These are phyloP conservation scores for Taphrina flavorubra DNA, from an alignment of 1,139 yeast genomes.

Conservation along the genomic window DNA sequence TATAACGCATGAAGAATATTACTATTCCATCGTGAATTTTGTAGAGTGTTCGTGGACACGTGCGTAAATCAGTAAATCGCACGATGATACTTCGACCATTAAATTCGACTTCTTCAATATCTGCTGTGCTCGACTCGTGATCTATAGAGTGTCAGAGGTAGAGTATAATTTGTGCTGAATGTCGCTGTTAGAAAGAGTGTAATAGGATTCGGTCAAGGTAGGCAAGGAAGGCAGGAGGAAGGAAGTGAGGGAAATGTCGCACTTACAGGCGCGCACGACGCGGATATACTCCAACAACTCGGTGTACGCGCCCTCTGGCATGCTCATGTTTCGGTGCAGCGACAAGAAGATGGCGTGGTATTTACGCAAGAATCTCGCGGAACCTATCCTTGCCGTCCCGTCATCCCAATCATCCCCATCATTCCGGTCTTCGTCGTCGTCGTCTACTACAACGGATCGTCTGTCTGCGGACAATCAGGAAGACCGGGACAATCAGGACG, in stretches of 20 bases:
- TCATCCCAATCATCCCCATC: neutral
- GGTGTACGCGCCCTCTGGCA: conserved; percentile 20
- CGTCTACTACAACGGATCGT: neutral
- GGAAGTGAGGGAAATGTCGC: neutral
- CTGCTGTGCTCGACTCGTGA: no score
- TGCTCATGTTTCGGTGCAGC: conserved; percentile 30
- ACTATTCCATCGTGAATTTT: no score
- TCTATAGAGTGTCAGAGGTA: no score
- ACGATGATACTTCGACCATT: no score
- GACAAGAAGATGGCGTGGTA: conserved; percentile 30
- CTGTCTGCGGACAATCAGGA: neutral
- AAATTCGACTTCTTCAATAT: no score
- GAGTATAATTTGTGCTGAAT: no score
- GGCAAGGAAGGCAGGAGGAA: no score
- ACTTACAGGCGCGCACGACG: conserved; percentile 28
- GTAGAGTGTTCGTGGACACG: no score
- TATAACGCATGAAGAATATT: no score
- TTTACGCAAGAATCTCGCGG: conserved; percentile 16
- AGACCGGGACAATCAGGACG: neutral
- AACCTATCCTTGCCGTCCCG: neutral
- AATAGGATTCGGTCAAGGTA: no score
- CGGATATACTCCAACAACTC: conserved; percentile 19
- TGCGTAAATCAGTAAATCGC: no score
- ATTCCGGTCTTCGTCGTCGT: neutral
- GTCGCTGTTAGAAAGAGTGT: no score